Base-by-base conservation (phyloP, 345 rosid species). In the Pelargonium nanum region DNA sequence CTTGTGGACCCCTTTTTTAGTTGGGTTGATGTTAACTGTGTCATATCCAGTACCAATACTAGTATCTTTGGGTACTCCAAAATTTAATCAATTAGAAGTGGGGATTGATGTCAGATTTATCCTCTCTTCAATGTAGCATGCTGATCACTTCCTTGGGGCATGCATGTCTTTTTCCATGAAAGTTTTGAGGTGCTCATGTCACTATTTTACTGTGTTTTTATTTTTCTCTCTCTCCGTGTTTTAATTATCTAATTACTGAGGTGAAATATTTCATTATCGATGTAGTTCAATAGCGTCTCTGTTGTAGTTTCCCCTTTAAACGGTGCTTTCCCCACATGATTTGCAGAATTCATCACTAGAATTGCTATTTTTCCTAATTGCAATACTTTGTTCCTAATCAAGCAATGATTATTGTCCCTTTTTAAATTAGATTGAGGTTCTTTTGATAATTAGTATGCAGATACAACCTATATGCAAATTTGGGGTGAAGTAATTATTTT, bases 1-100 rank as follows among this genome's bases (percentile, higher is more conserved):
- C 71, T 82, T 58, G 85, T 87, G 85, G 90, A 82, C 80, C 80
- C 81, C 48, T 5, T 23, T 2, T 13, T 28, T 55, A 20, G 59
- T 55, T 63, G 66, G 59, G 52, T 22, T 24, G 56, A 26, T 59
- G 56, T 64, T 55, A 64, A 30, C 26, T 19, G 51, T 22, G 62
- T 34, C 45, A 15, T 34, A 19, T 17, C 52, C 45, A 40, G 48
- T 40, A 40, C 48, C 48, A 40, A 17, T 40, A 40, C 48, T 40
- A 17, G 48, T 40, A 40, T 6, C 15, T 40, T 40, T 40, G 48
- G 48, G 48, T 40, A 17, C 48, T 40, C 16, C 48, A 12, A 40
- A 40, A 40, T 40, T 40, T 40, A 40, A 40, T 40, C 48, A 40
- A 40, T 40, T 6, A 9, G 48, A 40, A 6, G 10, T 40, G 48